These are phyloP conservation scores for Fusarium sacchari DNA, from an alignment of 2,329 filamentous ascomycete species.

Conservation along the genomic window DNA sequence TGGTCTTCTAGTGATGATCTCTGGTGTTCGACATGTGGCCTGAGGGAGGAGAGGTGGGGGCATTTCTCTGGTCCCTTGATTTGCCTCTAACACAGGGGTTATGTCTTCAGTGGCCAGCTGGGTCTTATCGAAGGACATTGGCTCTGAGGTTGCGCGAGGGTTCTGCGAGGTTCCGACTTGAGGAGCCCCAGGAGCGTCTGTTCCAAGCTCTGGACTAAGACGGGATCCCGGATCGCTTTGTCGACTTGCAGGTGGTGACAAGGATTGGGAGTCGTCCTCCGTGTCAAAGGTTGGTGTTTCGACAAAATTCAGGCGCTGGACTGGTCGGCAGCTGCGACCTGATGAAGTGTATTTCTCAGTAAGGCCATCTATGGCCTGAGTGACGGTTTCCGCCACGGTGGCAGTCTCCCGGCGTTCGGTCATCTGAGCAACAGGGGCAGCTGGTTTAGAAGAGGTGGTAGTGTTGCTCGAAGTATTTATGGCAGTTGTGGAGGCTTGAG, in stretches of 20 bases:
- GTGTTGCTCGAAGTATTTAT: accelerated
- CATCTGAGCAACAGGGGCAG: not conserved
- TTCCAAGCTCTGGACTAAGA: not conserved
- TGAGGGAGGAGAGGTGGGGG: not conserved
- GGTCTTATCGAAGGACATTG: accelerated
- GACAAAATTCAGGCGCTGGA: not conserved
- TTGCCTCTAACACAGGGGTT: not conserved
- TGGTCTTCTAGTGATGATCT: not conserved
- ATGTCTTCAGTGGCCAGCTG: not conserved
- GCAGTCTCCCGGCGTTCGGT: accelerated
- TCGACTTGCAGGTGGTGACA: not conserved
- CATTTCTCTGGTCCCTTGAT: not conserved
- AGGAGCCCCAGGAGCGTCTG: not conserved
- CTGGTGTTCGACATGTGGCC: too few relatives aligned
- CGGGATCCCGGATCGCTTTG: not conserved
- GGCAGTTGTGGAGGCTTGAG: not conserved
- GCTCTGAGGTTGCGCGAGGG: not conserved
- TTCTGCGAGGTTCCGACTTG: accelerated
- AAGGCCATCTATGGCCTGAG: not conserved
- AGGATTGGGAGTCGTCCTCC: not conserved
- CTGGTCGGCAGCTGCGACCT: not conserved
- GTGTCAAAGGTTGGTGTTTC: not conserved
- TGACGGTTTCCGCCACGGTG: accelerated
- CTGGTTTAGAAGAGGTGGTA: accelerated
- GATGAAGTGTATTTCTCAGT: not conserved